Percentiles rank a stretch among this genome's conserved stretches.
Evolutionary conservation across 2,329 filamentous ascomycete genomes (phyloP).

Genomic region (Cladosporium sphaerospermum): DNA sequence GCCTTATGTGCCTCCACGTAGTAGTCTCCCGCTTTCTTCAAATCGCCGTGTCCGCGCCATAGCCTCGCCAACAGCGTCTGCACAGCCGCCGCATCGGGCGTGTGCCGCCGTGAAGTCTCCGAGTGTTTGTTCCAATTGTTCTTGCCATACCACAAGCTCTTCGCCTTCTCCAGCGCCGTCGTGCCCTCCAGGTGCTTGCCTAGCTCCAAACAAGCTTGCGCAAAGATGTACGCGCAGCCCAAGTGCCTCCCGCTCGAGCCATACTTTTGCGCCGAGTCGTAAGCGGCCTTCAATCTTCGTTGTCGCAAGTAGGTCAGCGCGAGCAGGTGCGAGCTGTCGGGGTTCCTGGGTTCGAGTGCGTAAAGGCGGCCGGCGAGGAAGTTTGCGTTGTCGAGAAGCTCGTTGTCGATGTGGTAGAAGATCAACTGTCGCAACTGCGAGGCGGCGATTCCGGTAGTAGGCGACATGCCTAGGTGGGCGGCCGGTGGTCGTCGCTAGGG

Average conservation of each 20-base stretch:
- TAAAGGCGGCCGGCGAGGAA: conserved; percentile 85
- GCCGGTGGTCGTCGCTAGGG: conserved; percentile 6
- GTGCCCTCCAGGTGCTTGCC: conserved; percentile 77
- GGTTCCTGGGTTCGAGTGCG: conserved; percentile 74
- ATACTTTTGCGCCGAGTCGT: conserved; percentile 68
- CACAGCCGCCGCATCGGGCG: conserved; percentile 80
- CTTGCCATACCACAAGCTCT: conserved; percentile 66
- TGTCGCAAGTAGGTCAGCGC: conserved; percentile 78
- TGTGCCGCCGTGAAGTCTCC: conserved; percentile 63
- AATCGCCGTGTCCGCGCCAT: conserved; percentile 71
- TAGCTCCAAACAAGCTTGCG: conserved; percentile 76
- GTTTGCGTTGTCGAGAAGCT: conserved; percentile 79
- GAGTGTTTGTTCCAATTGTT: conserved; percentile 74
- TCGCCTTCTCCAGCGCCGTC: conserved; percentile 74
- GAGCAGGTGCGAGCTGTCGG: conserved; percentile 76
- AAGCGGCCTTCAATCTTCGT: conserved; percentile 77
- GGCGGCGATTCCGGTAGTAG: conserved; percentile 47
- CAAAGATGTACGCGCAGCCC: conserved; percentile 86
- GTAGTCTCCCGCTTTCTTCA: conserved; percentile 74
- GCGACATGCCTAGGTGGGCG: conserved; percentile 44
- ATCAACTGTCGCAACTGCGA: conserved; percentile 59
- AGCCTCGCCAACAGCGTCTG: conserved; percentile 80
- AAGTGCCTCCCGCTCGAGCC: conserved; percentile 68
- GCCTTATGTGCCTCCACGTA: conserved; percentile 83
- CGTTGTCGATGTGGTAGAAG: conserved; percentile 79